phyloP scores from a whole-genome alignment of 2,329 filamentous ascomycete genomes.

The Phialophora expanda region DNA sequence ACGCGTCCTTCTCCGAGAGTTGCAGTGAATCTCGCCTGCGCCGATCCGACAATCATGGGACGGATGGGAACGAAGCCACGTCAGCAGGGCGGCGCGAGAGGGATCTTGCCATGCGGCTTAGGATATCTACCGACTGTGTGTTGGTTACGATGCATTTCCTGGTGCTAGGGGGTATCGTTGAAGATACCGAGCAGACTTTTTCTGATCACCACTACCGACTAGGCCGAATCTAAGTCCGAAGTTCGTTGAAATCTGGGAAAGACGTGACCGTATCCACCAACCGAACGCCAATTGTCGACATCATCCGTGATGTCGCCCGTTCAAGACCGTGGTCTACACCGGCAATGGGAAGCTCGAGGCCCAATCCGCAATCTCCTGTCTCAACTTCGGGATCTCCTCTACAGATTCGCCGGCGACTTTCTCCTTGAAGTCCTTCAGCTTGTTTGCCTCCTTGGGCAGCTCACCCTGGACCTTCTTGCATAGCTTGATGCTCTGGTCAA shows the following conservation, averaged over 20 bases:
- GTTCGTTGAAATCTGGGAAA: constrained; percentile 25
- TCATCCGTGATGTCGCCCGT: background rate
- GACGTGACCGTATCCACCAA: background rate
- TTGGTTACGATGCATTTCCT: background rate
- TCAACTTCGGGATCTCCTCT: constrained; percentile 79
- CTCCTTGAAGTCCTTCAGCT: constrained; percentile 99
- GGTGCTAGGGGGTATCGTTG: constrained; percentile 30
- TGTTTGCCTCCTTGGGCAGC: constrained; percentile 96
- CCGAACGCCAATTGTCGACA: constrained; percentile 21
- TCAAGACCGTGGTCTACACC: constrained; percentile 54
- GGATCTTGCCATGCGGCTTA: background rate
- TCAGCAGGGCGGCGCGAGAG: background rate
- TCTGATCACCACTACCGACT: background rate
- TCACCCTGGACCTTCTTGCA: constrained; percentile 83
- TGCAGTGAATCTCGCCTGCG: background rate
- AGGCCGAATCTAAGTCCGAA: constrained; percentile 12
- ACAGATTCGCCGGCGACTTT: constrained; percentile 81
- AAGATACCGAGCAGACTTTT: constrained; percentile 26
- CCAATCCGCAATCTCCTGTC: constrained; percentile 89
- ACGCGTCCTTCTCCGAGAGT: background rate
- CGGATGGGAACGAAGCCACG: background rate
- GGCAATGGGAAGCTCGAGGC: constrained; percentile 90
- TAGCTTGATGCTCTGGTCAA: constrained; percentile 79
- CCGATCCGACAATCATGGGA: background rate
- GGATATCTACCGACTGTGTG: background rate